Conservation (phyloP, 331 rosid genomes). For the Pyrus hybrid region DNA sequence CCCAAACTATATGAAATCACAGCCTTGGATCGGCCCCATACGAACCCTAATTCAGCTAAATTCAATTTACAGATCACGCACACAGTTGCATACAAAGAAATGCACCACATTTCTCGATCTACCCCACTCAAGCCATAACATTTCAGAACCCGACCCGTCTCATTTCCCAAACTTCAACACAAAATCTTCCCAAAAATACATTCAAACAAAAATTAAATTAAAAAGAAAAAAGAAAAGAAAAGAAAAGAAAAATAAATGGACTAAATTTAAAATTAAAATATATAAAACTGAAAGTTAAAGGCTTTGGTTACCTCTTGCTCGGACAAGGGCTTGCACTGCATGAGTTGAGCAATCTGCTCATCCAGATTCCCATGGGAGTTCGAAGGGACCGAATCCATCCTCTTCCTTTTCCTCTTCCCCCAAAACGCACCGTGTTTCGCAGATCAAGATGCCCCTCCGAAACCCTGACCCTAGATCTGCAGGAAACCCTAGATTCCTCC, state of each 20-base stretch:
- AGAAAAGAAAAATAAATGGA: not conserved
- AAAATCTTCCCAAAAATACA: not conserved
- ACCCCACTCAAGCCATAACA: not conserved
- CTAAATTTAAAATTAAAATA: not conserved
- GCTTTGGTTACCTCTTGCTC: slow-evolving; percentile 64
- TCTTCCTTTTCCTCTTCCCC: not conserved
- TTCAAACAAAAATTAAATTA: not conserved
- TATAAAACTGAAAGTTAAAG: not conserved
- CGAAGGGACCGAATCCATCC: slow-evolving; percentile 71
- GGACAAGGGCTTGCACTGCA: slow-evolving; percentile 98
- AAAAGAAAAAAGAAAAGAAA: no score
- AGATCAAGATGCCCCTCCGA: slow-evolving; percentile 36
- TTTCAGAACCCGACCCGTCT: slow-evolving; percentile 27
- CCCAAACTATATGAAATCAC: not conserved
- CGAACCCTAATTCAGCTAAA: slow-evolving; percentile 16
- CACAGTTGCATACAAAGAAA: not conserved
- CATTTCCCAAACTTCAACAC: not conserved
- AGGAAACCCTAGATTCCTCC: slow-evolving; percentile 11
- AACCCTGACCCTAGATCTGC: slow-evolving; percentile 21
- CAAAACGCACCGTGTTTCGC: slow-evolving; percentile 4
- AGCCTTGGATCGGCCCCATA: slow-evolving; percentile 16
- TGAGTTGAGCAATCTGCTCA: slow-evolving; percentile 91
- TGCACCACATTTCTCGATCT: not conserved
- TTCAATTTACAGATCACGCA: slow-evolving; percentile 12
- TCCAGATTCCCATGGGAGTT: slow-evolving; percentile 87